Percentiles rank a stretch among this genome's conserved stretches.
Conservation (phyloP, 805 yeast species). For the Priceomyces fermenticarens region DNA sequence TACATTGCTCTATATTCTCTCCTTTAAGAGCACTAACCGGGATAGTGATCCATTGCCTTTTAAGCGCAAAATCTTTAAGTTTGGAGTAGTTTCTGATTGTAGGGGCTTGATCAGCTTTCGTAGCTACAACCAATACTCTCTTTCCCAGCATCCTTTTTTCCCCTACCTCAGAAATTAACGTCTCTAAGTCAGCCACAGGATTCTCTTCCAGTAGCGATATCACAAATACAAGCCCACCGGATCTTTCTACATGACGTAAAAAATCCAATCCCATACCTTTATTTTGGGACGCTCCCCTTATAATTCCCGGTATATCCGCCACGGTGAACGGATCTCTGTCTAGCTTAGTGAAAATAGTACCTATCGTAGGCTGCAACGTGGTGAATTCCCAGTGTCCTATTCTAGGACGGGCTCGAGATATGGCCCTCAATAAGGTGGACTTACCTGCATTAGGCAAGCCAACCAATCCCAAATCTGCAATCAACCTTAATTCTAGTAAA, state of each 20-base stretch:
- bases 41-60: slow-evolving; percentile 60
- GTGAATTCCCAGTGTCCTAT: slow-evolving; percentile 98
- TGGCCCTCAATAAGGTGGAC: slow-evolving; percentile 80
- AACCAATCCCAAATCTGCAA: slow-evolving; percentile 92
- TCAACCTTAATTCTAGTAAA: slow-evolving; percentile 76
- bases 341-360: slow-evolving; percentile 70
- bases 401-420: slow-evolving; percentile 84
- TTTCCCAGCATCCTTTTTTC: slow-evolving; percentile 56
- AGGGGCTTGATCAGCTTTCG: slow-evolving; percentile 82
- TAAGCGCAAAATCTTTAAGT: slow-evolving; percentile 43
- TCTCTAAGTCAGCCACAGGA: slow-evolving; percentile 64
- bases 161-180: slow-evolving; percentile 72
- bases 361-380: slow-evolving; percentile 86
- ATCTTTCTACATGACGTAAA: slow-evolving; percentile 86
- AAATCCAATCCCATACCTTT: slow-evolving; percentile 94
- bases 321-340: slow-evolving; percentile 78
- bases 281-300: slow-evolving; percentile 80
- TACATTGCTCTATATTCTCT: slow-evolving; percentile 70
- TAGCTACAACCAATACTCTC: slow-evolving; percentile 73
- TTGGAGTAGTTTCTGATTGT: slow-evolving; percentile 45
- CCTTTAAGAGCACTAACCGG: slow-evolving; percentile 81
- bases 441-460: slow-evolving; percentile 98
- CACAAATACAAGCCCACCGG: slow-evolving; percentile 86
- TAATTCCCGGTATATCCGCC: slow-evolving; percentile 96
- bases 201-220: slow-evolving; percentile 65